These are phyloP conservation scores for Penicillium frequentans DNA, from an alignment of 2,329 filamentous ascomycete species.

Conservation along the genomic window DNA sequence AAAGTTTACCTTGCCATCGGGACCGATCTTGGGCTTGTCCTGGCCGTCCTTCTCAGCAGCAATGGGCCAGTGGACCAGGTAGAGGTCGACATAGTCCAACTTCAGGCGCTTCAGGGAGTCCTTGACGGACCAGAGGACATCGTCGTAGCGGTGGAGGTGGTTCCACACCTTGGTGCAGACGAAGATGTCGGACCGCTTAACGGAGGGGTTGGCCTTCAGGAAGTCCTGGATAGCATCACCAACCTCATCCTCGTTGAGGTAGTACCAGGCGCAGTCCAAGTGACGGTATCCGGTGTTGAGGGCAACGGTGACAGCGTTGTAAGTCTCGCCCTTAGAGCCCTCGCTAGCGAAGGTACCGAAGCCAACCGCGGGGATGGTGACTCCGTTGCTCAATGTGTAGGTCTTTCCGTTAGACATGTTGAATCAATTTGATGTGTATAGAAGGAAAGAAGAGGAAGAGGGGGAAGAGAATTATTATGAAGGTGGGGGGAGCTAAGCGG, in stretches of 20 bases:
- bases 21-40: conserved; percentile 49
- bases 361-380: conserved; percentile 62
- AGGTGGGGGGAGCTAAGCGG: conserved; percentile 10
- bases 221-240: conserved; percentile 57
- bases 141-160: conserved; percentile 50
- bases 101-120: conserved; percentile 65
- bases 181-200: conserved; percentile 54
- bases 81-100: conserved; percentile 71
- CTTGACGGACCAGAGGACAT: conserved; percentile 54
- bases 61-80: conserved; percentile 57
- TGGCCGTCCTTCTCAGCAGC: conserved; percentile 52
- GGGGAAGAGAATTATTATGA: conserved; percentile 5
- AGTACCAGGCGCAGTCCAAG: conserved; percentile 58
- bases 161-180: conserved; percentile 56
- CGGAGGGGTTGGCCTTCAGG: conserved; percentile 48
- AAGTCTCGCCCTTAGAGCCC: conserved; percentile 59
- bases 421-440: conserved; percentile 9
- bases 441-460: neutral
- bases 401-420: conserved; percentile 57
- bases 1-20: conserved; percentile 50
- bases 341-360: conserved; percentile 70
- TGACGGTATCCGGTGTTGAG: conserved; percentile 55
- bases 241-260: conserved; percentile 56
- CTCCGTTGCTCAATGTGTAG: conserved; percentile 58
- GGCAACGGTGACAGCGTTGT: conserved; percentile 53